A percentile compares a stretch with the other conserved stretches of the same genome.
phyloP scores from a whole-genome alignment of 768 basidiomycete species.

The Clitopilus hobsonii region DNA sequence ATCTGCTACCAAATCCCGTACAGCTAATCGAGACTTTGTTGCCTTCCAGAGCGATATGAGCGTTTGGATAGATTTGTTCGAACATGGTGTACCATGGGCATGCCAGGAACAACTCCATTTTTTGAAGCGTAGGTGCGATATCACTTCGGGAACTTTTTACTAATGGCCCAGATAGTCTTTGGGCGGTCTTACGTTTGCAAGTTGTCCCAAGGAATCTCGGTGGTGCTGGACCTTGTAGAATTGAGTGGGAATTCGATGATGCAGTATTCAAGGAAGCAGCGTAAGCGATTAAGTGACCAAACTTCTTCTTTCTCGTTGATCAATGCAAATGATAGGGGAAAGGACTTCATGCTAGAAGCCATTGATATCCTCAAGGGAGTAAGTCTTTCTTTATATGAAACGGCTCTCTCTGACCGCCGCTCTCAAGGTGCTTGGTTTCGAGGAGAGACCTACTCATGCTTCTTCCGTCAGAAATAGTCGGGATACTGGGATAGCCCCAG shows the following conservation, averaged over 20 bases:
- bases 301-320: too few relatives aligned
- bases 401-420: constrained; percentile 9
- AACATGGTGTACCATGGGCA: constrained; percentile 81
- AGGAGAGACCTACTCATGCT: constrained; percentile 50
- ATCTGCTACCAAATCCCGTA: not conserved
- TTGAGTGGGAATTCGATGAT: constrained; percentile 92
- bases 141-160: constrained; percentile 11
- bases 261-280: constrained; percentile 92
- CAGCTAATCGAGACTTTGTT: not conserved
- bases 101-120: constrained; percentile 89
- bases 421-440: constrained; percentile 56
- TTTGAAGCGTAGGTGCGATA: constrained; percentile 64
- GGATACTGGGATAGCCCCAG: constrained; percentile 28
- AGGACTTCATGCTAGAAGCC: constrained; percentile 92
- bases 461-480: constrained; percentile 25
- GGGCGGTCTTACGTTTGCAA: constrained; percentile 79
- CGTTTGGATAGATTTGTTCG: constrained; percentile 70
- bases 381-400: constrained; percentile 26
- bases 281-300: too few relatives aligned
- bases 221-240: constrained; percentile 66
- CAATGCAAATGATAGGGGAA: too few relatives aligned
- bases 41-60: constrained; percentile 58
- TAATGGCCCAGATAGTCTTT: constrained; percentile 57
- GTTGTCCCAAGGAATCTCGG: constrained; percentile 76
- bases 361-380: constrained; percentile 89